Evolutionary conservation across 805 yeast genomes (phyloP).

Genomic region (Saccharomycopsis sp.): DNA sequence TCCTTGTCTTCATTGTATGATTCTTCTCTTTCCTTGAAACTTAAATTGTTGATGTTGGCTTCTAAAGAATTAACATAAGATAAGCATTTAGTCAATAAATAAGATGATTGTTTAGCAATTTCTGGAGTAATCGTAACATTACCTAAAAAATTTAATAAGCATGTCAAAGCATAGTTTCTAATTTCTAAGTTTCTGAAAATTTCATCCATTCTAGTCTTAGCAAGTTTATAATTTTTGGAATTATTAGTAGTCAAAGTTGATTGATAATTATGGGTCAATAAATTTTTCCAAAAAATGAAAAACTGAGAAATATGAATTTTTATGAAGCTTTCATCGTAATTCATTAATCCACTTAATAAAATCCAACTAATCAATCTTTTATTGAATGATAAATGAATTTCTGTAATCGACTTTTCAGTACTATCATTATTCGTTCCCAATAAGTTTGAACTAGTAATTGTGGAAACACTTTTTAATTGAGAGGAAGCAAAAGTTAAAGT

Average conservation of each 20-base stretch:
- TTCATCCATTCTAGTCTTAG: slow-evolving; percentile 21
- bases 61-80: slow-evolving; percentile 25
- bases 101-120: slow-evolving; percentile 35
- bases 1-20: slow-evolving; percentile 21
- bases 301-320: slow-evolving; percentile 48
- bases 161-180: slow-evolving; percentile 47
- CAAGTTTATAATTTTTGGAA: slow-evolving; percentile 24
- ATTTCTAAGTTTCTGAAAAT: slow-evolving; percentile 36
- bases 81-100: slow-evolving; percentile 34
- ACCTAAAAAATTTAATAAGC: slow-evolving; percentile 43
- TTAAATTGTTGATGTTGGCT: slow-evolving; percentile 22
- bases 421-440: slow-evolving; percentile 1
- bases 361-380: slow-evolving; percentile 47
- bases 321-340: slow-evolving; percentile 45
- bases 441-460: slow-evolving; percentile 22
- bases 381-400: slow-evolving; percentile 24
- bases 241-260: slow-evolving; percentile 26
- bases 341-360: slow-evolving; percentile 50
- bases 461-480: slow-evolving; percentile 29
- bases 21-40: slow-evolving; percentile 16
- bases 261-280: slow-evolving; percentile 40
- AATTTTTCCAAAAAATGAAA: slow-evolving; percentile 51
- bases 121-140: slow-evolving; percentile 30
- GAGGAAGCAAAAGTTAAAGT: slow-evolving; percentile 35
- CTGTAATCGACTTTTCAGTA: slow-evolving; percentile 18